These are phyloP conservation scores for Volvariella volvacea DNA, from an alignment of 1,284 basidiomycete species.

Conservation along the genomic window DNA sequence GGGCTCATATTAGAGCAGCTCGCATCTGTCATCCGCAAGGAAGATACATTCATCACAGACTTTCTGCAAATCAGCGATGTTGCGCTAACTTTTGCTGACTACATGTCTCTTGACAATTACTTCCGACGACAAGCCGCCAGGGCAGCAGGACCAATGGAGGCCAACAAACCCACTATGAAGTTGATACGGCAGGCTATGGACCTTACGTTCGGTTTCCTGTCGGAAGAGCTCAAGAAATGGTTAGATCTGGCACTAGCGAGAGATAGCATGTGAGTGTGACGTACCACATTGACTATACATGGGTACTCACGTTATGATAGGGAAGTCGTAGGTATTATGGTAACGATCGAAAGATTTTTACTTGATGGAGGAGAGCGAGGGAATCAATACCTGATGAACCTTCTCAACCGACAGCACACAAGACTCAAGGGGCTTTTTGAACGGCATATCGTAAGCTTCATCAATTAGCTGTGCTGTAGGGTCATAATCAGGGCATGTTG, in stretches of 20 bases:
- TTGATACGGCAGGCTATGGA: constrained; percentile 87
- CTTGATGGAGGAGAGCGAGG: constrained; percentile 74
- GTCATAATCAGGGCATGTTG: constrained; percentile 6
- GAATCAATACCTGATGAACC: constrained; percentile 66
- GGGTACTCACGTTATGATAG: constrained; percentile 30
- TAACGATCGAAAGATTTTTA: constrained; percentile 74
- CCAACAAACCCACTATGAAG: constrained; percentile 69
- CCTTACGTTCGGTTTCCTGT: constrained; percentile 90
- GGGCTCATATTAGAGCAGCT: constrained; percentile 72
- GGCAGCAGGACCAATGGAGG: constrained; percentile 36
- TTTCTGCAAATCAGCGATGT: constrained; percentile 90
- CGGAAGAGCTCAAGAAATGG: constrained; percentile 80
- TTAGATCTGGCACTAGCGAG: constrained; percentile 72
- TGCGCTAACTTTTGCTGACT: constrained; percentile 90
- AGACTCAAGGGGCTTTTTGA: constrained; percentile 71
- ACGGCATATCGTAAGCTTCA: constrained; percentile 68
- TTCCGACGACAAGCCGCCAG: constrained; percentile 86
- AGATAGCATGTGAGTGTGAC: constrained; percentile 67
- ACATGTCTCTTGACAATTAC: constrained; percentile 91
- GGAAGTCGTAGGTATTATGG: constrained; percentile 82
- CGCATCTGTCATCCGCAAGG: constrained; percentile 69
- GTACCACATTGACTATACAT: not conserved
- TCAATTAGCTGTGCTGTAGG: not conserved
- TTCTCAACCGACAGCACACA: constrained; percentile 79
- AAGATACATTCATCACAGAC: constrained; percentile 86